Percentiles rank a stretch among this genome's conserved stretches.
These are phyloP conservation scores for Poa pratensis DNA, from an alignment of 176 grass and related monocot genomes.

Conservation along the genomic window DNA sequence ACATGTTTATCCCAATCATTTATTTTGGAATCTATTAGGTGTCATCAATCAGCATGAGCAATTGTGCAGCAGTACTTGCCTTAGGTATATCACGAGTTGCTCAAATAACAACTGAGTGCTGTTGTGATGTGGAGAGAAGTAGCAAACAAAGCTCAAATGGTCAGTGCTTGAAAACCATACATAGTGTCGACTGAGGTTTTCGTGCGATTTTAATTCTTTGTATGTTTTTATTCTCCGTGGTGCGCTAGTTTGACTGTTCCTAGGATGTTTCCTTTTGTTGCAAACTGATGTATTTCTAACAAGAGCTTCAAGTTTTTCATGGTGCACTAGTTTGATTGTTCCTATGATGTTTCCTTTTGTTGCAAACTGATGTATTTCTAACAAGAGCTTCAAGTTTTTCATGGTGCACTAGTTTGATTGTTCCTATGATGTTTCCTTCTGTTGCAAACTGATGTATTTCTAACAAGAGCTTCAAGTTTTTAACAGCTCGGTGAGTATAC, in stretches of 20 bases:
- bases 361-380: slow-evolving; percentile 12
- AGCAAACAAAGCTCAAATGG: slow-evolving; percentile 7
- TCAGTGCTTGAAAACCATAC: background rate
- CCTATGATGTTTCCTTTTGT: slow-evolving; percentile 9
- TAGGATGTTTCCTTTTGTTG: slow-evolving; percentile 22
- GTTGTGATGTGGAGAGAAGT: background rate
- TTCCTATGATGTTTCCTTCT: slow-evolving; percentile 10
- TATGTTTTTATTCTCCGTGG: background rate
- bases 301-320: background rate
- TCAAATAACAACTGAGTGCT: background rate
- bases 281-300: slow-evolving; percentile 8
- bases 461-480: slow-evolving; percentile 5
- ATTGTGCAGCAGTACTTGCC: background rate
- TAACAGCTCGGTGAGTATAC: background rate
- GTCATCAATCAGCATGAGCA: background rate
- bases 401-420: background rate
- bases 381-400: slow-evolving; percentile 1
- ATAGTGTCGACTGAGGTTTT: slow-evolving; percentile 5
- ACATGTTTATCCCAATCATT: background rate
- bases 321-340: background rate
- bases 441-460: slow-evolving; percentile 1
- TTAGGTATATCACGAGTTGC: background rate
- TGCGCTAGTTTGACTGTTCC: background rate
- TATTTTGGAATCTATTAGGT: slow-evolving; percentile 24
- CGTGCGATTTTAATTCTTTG: background rate